Base-by-base conservation (phyloP, 2,329 filamentous ascomycete genomes). In the Celoporthe dispersa region DNA sequence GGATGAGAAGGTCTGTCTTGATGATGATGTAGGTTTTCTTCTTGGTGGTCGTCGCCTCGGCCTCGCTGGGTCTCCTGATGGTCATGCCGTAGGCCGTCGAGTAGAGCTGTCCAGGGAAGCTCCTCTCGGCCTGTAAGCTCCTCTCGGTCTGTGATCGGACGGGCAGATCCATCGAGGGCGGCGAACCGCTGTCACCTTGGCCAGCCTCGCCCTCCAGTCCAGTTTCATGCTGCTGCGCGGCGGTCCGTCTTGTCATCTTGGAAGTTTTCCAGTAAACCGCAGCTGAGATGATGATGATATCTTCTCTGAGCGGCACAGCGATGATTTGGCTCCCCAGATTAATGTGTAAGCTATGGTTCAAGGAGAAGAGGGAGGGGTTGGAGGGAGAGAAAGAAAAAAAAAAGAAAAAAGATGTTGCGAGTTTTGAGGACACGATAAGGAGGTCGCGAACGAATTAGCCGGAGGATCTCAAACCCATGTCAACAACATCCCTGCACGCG, bases 1-100 rank as follows among this genome's bases (percentile, higher is more conserved):
- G 81, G 66, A 82, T 82, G 0, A 82, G 73, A 0, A 81, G 70
- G 2, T 72, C 70, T 12, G 81, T 73, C 48, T 74, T 77, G 71
- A 82, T 75, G 72, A 82, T 77, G 44, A 76, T 80, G 73, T 76
- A 78, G 1, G 68, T 44, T n/a, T 69, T 74, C 65, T 80, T 80
- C 57, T 76, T 78, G 44, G 61, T 25, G 7, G 44, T 19, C 11
- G 16, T 63, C 33, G 70, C 66, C 35, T 68, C 51, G 41, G 33
- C 33, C 35, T 8, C 25, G 19, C 8, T 61, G 65, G 65, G 55
- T 7, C 48, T 41, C 37, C 44, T 41, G 41, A 72, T 70, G 9
- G 62, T 66, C 37, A 70, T 68, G 2, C 70, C 70, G 16, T 68
- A 68, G 6, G 66, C 66, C 55, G 69, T 72, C 7, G 70, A 72